Conservation (phyloP, 2,329 filamentous ascomycete species). For the Aspergillus piperis region DNA sequence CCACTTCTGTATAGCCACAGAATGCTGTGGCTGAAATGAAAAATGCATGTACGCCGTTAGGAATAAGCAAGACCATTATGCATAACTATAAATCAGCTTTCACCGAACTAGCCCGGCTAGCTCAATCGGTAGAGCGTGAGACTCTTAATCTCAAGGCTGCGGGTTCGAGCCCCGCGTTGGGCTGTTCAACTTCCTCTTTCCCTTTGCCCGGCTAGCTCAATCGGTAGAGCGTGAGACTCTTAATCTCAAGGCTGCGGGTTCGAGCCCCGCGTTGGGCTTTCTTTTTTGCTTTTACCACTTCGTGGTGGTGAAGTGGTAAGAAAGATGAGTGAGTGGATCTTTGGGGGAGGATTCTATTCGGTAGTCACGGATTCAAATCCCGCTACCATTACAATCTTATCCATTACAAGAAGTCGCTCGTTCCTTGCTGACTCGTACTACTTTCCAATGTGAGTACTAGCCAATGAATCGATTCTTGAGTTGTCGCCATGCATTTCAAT, state of each 20-base stretch:
- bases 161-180: constrained; percentile 47
- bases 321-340: no score
- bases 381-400: no score
- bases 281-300: constrained; percentile 8
- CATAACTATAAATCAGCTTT: not conserved
- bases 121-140: constrained; percentile 55
- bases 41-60: not conserved
- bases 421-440: no score
- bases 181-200: no score
- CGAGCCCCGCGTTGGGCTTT: constrained; percentile 45
- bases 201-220: constrained; percentile 51
- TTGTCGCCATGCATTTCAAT: no score
- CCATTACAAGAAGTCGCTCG: no score
- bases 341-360: no score
- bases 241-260: constrained; percentile 47
- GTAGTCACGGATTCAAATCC: no score
- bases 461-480: no score
- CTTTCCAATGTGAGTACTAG: no score
- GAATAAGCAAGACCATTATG: not conserved
- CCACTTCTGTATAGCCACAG: not conserved
- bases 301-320: no score
- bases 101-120: constrained; percentile 44
- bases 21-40: not conserved
- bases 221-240: constrained; percentile 54
- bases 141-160: constrained; percentile 49